Percentiles rank a stretch among this genome's conserved stretches.
Evolutionary conservation across 2,329 filamentous ascomycete genomes (phyloP).

Genomic region (Hypoxylon sp.): DNA sequence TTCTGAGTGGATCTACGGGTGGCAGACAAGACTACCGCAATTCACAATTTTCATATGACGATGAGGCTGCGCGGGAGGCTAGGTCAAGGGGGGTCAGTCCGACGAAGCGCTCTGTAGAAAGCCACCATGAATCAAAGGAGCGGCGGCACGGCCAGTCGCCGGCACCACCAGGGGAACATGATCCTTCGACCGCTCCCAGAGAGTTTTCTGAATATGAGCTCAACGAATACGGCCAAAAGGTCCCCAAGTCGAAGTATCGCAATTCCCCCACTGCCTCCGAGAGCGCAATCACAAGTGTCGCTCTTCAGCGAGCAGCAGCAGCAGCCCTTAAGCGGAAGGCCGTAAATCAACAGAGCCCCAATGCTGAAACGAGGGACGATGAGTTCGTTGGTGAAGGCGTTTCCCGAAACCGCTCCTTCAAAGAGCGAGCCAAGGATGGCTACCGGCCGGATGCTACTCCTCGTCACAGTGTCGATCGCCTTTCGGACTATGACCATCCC

Average conservation of each 20-base stretch:
- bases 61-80: conserved; percentile 22
- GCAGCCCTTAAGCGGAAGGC: conserved; percentile 65
- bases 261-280: conserved; percentile 69
- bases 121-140: conserved; percentile 55
- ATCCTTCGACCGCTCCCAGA: conserved; percentile 53
- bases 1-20: conserved; percentile 71
- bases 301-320: conserved; percentile 64
- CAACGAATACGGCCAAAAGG: conserved; percentile 69
- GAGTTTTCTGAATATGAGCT: conserved; percentile 69
- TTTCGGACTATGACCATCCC: conserved; percentile 64
- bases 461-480: conserved; percentile 69
- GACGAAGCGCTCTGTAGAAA: conserved; percentile 57
- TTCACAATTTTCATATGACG: conserved; percentile 51
- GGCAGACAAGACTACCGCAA: conserved; percentile 62
- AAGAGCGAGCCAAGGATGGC: conserved; percentile 71
- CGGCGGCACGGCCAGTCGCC: conserved; percentile 59
- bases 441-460: conserved; percentile 68
- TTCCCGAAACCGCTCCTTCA: conserved; percentile 73
- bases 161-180: conserved; percentile 47
- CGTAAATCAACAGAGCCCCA: conserved; percentile 54
- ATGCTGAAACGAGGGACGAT: conserved; percentile 53
- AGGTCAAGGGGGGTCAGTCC: conserved; percentile 55
- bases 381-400: conserved; percentile 65
- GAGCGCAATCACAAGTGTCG: conserved; percentile 68
- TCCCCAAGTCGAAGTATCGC: conserved; percentile 59